phyloP scores from a whole-genome alignment of 495 filamentous ascomycete species.

The Annulohypoxylon maeteangense region DNA sequence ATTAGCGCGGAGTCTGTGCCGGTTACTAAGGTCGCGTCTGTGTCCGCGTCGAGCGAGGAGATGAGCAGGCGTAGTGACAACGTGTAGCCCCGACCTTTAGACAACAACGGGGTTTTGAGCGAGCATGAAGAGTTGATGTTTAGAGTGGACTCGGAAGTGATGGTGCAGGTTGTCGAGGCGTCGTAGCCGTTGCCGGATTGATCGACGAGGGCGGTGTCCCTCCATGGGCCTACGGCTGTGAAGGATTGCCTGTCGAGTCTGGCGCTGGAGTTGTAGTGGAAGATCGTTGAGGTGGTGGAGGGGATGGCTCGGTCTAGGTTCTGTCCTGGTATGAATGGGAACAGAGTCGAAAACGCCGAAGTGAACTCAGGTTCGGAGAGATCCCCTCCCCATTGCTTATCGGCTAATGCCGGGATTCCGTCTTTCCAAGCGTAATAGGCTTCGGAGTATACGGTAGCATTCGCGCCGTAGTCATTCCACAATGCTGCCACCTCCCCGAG shows the following conservation, averaged over 20 bases:
- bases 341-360: slow-evolving; percentile 51
- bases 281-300: slow-evolving; percentile 53
- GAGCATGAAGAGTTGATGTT: slow-evolving; percentile 48
- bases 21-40: slow-evolving; percentile 51
- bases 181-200: slow-evolving; percentile 59
- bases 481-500: slow-evolving; percentile 58
- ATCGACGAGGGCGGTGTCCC: slow-evolving; percentile 45
- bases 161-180: slow-evolving; percentile 49
- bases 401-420: slow-evolving; percentile 60
- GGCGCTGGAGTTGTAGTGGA: slow-evolving; percentile 52
- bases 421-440: slow-evolving; percentile 62
- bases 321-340: slow-evolving; percentile 55
- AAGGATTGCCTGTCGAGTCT: neutral
- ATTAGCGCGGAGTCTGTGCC: slow-evolving; percentile 60
- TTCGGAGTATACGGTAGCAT: slow-evolving; percentile 58
- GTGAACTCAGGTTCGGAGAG: slow-evolving; percentile 54
- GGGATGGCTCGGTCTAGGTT: slow-evolving; percentile 58
- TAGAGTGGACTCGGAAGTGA: slow-evolving; percentile 41
- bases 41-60: slow-evolving; percentile 22
- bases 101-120: slow-evolving; percentile 55
- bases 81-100: slow-evolving; percentile 63
- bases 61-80: slow-evolving; percentile 55
- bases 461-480: slow-evolving; percentile 65
- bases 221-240: neutral
- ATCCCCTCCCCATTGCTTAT: slow-evolving; percentile 67